A percentile compares a stretch with the other conserved stretches of the same genome.
Conservation (phyloP, 192 early-diverging fungal genomes). For the Dissophora globulifera region DNA sequence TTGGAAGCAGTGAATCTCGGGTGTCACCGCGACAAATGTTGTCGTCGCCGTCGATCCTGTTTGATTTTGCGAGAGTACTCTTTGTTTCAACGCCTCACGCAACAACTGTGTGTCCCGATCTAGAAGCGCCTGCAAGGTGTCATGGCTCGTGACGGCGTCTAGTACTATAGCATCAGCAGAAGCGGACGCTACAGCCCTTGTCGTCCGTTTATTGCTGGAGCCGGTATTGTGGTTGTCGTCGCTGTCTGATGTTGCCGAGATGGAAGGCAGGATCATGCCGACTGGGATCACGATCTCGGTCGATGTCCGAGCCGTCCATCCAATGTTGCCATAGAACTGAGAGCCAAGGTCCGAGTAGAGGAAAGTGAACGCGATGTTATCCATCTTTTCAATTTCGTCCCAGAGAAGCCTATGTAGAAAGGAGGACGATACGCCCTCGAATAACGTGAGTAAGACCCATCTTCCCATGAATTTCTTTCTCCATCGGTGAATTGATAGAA, state of each 20-base stretch:
- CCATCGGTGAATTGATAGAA: too few species aligned
- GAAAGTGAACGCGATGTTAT: slow-evolving; percentile 24
- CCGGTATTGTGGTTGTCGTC: too few species aligned
- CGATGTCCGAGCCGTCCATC: slow-evolving; percentile 30
- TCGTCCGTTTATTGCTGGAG: neutral
- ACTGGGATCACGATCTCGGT: slow-evolving; percentile 25
- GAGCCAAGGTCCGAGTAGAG: slow-evolving; percentile 43
- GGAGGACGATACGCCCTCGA: too few species aligned
- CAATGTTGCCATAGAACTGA: slow-evolving; percentile 30
- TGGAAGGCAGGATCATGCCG: neutral
- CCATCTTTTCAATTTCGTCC: slow-evolving; percentile 21
- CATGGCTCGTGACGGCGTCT: slow-evolving; percentile 5
- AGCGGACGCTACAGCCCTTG: neutral
- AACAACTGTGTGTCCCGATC: slow-evolving; percentile 18
- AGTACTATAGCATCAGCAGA: neutral
- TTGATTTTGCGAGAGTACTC: neutral
- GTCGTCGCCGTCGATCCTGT: neutral
- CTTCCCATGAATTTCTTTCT: neutral
- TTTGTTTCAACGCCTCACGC: slow-evolving; percentile 4
- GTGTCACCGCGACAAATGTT: slow-evolving; percentile 26
- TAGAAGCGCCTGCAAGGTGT: neutral
- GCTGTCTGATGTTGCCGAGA: too few species aligned
- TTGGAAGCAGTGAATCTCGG: slow-evolving; percentile 28
- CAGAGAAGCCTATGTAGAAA: slow-evolving; percentile 44
- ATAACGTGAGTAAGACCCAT: neutral